A percentile compares a stretch with the other conserved stretches of the same genome.
phyloP scores from a whole-genome alignment of 306 rosid genomes.

The Adenanthera pavonina region DNA sequence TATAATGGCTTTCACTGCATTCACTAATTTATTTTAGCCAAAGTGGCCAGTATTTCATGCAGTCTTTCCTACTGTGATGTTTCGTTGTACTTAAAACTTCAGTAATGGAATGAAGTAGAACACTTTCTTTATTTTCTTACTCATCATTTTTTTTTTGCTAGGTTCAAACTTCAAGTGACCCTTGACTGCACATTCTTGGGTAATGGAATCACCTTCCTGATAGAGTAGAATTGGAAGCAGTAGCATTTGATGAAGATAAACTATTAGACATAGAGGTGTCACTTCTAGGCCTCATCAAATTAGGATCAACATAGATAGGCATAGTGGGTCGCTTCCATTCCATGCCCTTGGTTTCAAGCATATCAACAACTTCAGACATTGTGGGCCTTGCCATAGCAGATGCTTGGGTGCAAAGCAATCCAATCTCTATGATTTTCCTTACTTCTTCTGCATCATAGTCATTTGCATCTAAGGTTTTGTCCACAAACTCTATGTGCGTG shows the following conservation, averaged over 20 bases:
- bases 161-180: neutral
- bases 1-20: no score
- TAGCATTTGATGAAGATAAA: conserved; percentile 48
- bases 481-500: conserved; percentile 50
- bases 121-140: no score
- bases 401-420: conserved; percentile 69
- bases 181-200: no score
- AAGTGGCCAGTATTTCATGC: neutral
- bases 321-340: no score
- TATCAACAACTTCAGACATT: conserved; percentile 60
- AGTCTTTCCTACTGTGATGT: neutral
- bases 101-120: no score
- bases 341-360: conserved; percentile 51
- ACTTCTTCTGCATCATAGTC: conserved; percentile 54
- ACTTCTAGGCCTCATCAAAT: conserved; percentile 27
- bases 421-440: no score
- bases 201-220: no score
- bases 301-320: conserved; percentile 54
- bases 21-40: no score
- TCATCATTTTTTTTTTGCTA: neutral
- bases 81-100: no score
- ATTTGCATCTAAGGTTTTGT: conserved; percentile 47
- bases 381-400: conserved; percentile 61
- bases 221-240: no score
- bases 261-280: conserved; percentile 58